Base-by-base conservation (phyloP, 2,329 filamentous ascomycete species). In the Zymoseptoria brevis region DNA sequence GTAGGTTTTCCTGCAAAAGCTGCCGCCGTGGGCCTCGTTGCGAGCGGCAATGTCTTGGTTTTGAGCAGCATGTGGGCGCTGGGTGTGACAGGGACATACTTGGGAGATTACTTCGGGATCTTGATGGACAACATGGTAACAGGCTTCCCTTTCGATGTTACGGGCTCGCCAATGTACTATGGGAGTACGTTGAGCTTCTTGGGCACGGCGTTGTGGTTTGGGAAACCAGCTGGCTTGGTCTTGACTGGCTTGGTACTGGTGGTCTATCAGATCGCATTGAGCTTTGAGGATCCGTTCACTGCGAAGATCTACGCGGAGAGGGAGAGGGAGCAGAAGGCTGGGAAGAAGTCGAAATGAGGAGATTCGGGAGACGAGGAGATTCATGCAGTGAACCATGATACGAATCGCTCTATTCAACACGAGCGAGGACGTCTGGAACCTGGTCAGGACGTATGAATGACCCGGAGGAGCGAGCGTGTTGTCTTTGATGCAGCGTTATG, bases 71-170 rank as follows among this genome's bases (percentile, higher is more conserved):
- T 96, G 77, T 96, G 86, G 85, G 88, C 87, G 35, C 85, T 99
- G 49, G 94, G 94, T 59, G 85, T 99, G 70, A 96, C 91, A 0
- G 94, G 94, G 63, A 99, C 94, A 45, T 99, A 96, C 74, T 81
- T 99, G 41, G 94, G 94, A 68, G 94, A 99, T 79, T 99, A 99
- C 81, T 99, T 97, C 73, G 94, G 94, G 67, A 96, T 97, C 74
- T 81, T 99, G 66, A 96, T 96, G 91, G 93, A 97, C 73, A 79
- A 87, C 67, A 93, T 93, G 69, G 92, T 99, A 56, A 96, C 91
- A 11, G 88, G 89, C 13, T 99, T 99, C 73, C 94, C 94, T 2
- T 99, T 99, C 82, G 97, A 89, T 75, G 82, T 97, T 62, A 92
- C 87, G 57, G 84, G 85, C 65, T 88, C 90, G 56, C 94, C 94